Evolutionary conservation across 768 basidiomycete genomes (phyloP), one percentile per base, ranked within the genome.

Genomic region (Pleurotus citrinopileatus): DNA sequence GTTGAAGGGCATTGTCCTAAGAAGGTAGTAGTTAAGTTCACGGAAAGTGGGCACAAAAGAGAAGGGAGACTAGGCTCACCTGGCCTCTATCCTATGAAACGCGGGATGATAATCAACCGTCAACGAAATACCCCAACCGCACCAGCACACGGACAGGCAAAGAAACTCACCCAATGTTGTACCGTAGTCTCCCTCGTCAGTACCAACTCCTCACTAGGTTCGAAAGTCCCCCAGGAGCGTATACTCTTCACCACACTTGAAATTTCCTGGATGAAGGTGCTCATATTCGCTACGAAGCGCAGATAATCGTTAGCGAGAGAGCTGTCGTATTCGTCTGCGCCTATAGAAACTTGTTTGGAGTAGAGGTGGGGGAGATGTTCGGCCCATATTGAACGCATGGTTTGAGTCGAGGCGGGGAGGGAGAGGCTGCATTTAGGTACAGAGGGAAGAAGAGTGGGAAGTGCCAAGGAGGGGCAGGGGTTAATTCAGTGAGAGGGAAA

Each of bases 261-360:
- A 9, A 78, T 55, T 19, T 48, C 52, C 10, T 54, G 22, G 25
- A 78, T 70, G 56, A 70, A 75, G 15, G 61, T 59, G 13, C 71
- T 64, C 74, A 78, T 75, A 44, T 64, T 65, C 38, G 77, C 75
- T 37, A 79, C 70, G 47, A 73, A 78, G 6, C 67, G 59, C 42
- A 73, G 69, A 56, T 77, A 78, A 45, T 70, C 72, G 43, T 75
- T 64, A 2, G 73, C 76, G 7, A 76, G 60, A 4, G 64, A 58
- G 6, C 67, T 38, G 9, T 58, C 55, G 55, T 76, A 77, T 61
- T 78, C 74, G 51, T 77, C 76, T 23, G 74, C 74, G 13, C 77
- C 77, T 29, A 79, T 77, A 5, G 74, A 75, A 19, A 79, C 73
- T 52, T 78, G 73, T 8, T 60, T 43, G 48, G 69, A 61, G 17